These are phyloP conservation scores for Nothophoma quercina DNA, from an alignment of 2,329 filamentous ascomycete species.

Conservation along the genomic window DNA sequence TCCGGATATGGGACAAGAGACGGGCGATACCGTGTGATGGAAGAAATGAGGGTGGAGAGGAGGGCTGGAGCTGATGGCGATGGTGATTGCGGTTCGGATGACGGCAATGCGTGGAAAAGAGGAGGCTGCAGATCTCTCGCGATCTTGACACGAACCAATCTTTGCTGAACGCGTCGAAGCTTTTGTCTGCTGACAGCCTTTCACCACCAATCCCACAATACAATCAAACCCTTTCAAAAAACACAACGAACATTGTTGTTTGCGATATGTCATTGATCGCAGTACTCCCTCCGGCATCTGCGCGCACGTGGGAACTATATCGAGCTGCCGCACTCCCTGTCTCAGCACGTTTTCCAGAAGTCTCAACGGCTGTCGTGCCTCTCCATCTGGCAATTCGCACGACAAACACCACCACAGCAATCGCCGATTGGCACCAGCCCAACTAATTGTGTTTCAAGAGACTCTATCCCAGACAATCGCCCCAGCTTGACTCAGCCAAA, in stretches of 20 bases:
- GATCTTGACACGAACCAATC: constrained; percentile 20
- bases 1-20: no score
- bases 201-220: not conserved
- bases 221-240: no score
- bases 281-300: not conserved
- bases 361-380: constrained; percentile 9
- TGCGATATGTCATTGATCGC: not conserved
- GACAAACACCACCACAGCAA: no score
- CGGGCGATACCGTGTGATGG: not conserved
- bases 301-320: constrained; percentile 3
- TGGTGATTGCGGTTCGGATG: constrained; percentile 11
- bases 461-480: constrained; percentile 5
- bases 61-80: not conserved
- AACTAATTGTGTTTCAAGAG: constrained; percentile 6
- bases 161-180: constrained; percentile 6
- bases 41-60: not conserved
- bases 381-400: constrained; percentile 5
- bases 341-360: constrained; percentile 10
- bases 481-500: not conserved
- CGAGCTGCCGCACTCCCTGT: constrained; percentile 9
- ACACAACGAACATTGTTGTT: no score
- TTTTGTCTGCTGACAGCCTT: not conserved
- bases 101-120: constrained; percentile 21
- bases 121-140: constrained; percentile 28
- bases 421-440: constrained; percentile 2